Evolutionary conservation across 1,284 basidiomycete genomes (phyloP), one percentile per base, ranked within the genome.

Genomic region (Grifola frondosa): DNA sequence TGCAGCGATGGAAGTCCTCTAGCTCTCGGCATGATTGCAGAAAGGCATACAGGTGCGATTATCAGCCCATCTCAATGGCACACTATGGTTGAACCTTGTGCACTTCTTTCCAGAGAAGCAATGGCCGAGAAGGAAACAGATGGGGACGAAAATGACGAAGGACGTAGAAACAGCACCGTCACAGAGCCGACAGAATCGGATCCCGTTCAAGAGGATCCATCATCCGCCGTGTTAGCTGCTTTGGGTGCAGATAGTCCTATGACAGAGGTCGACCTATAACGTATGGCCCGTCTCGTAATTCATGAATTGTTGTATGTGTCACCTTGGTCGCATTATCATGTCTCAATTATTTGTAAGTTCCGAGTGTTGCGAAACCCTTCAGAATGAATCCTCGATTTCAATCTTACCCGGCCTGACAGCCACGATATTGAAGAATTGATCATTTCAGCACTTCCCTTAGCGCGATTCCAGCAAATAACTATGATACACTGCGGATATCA

Each of bases 1-100:
- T 57, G 29, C 65, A 67, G 39, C 54, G 52, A 30, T 67, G 63
- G 53, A 62, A 61, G 30, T 59, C 48, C 24, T 39, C 44, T 5
- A 47, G 50, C 36, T 48, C 60, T 17, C 54, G 59, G 7, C 50
- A 60, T 17, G 55, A 59, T 26, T 67, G 65, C 42, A 53, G 63
- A 11, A 52, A 58, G 21, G 62, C 64, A 7, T 66, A 59, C 39
- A 53, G 57, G 65, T 64, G 33, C 22, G 58, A 47, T 12, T 20
- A 29, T 0, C 13, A 1, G 8, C n/a, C n/a, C n/a, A n/a, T 5
- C 15, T 31, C 30, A 12, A 32, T 15, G 13, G 4, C 4, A 29
- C 15, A n/a, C 9, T n/a, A 5, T 2, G 4, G 2, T 10, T 15
- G 17, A 6, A 19, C 9, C 9, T 13, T 6, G 10, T 13, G 5